Conservation (phyloP, 1,284 basidiomycete species). For the Leccinum insigne region DNA sequence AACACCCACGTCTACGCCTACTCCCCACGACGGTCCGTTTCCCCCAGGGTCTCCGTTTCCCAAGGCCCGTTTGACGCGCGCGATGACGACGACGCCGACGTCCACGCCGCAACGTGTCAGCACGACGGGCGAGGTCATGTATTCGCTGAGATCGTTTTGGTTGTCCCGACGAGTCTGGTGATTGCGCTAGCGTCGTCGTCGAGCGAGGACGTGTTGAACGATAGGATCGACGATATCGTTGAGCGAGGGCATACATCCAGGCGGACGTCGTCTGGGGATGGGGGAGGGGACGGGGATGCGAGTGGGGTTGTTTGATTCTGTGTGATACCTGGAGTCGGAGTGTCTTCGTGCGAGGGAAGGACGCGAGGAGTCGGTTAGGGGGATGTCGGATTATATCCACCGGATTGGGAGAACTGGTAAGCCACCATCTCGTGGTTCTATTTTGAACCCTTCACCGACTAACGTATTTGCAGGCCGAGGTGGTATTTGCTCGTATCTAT, state of each 20-base stretch:
- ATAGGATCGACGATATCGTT: conserved; percentile 29
- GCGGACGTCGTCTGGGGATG: conserved; percentile 8
- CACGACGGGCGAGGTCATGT: conserved; percentile 4
- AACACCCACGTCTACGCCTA: neutral
- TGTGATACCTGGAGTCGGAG: neutral
- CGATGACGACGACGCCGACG: neutral
- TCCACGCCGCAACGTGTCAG: conserved; percentile 7
- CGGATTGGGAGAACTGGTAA: no score
- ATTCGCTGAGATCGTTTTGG: conserved; percentile 23
- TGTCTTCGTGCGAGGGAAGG: no score
- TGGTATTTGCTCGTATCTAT: no score
- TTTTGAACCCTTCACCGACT: no score
- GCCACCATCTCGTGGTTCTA: no score
- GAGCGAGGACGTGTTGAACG: conserved; percentile 23
- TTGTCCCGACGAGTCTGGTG: conserved; percentile 27
- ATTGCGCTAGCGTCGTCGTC: conserved; percentile 23
- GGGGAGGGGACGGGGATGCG: neutral
- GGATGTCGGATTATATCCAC: no score
- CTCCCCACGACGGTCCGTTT: neutral
- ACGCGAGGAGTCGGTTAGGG: no score
- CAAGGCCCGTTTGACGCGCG: conserved; percentile 11
- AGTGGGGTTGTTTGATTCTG: neutral
- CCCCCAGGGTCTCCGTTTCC: conserved; percentile 16
- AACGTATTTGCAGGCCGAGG: no score
- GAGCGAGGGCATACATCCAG: conserved; percentile 19